phyloP scores from a whole-genome alignment of 768 basidiomycete species.

The Basidioascus undulatus region DNA sequence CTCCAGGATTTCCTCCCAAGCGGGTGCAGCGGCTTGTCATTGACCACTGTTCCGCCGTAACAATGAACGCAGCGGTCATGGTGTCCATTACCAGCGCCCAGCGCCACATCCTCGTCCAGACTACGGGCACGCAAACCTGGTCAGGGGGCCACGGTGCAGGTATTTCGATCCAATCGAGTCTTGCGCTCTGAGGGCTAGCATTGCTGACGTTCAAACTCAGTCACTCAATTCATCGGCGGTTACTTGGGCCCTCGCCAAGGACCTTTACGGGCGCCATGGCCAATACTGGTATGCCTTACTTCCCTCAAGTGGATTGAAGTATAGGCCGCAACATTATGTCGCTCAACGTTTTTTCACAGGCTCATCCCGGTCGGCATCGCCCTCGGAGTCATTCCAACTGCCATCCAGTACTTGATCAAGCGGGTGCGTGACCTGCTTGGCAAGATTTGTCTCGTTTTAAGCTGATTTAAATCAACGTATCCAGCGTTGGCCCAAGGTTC shows the following conservation, averaged over 20 bases:
- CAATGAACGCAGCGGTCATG: not conserved
- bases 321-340: too few relatives aligned
- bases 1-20: not conserved
- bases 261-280: not conserved
- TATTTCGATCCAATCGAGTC: too few relatives aligned
- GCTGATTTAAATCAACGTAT: not conserved
- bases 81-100: not conserved
- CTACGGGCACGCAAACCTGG: not conserved
- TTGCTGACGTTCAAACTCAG: too few relatives aligned
- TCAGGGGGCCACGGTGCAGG: too few relatives aligned
- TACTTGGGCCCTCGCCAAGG: not conserved
- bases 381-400: not conserved
- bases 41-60: not conserved
- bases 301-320: not conserved
- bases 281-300: not conserved
- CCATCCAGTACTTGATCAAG: too few relatives aligned
- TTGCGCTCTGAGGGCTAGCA: not conserved
- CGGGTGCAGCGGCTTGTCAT: not conserved
- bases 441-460: not conserved
- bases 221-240: not conserved
- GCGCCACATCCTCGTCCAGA: not conserved
- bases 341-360: not conserved
- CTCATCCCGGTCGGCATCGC: not conserved
- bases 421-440: too few relatives aligned
- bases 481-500: not conserved